Evolutionary conservation across 78 protist genomes (phyloP).

Genomic region (slime mould (Dictyostelium discoideum)): DNA sequence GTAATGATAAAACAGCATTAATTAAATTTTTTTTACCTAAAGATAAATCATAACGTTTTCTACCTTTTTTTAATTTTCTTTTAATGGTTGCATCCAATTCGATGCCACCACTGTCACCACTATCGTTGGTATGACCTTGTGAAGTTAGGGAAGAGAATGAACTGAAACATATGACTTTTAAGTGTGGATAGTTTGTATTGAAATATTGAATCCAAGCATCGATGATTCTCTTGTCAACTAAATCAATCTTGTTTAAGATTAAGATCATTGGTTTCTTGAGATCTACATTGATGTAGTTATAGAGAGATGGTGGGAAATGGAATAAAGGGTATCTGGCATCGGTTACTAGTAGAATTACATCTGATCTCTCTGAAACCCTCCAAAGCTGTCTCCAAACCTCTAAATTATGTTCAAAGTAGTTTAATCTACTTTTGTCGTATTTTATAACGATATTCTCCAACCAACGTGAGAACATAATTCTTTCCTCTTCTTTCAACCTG

Average conservation of each 20-base stretch:
- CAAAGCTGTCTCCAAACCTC: conserved; percentile 95
- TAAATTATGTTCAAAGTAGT: conserved; percentile 93
- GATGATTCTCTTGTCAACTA: conserved; percentile 66
- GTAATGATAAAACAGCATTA: conserved; percentile 23
- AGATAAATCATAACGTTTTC: conserved; percentile 65
- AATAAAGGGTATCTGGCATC: conserved; percentile 92
- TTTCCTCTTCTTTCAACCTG: conserved; percentile 71
- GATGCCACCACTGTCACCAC: background rate
- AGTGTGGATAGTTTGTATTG: background rate
- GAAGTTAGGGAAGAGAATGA: conserved; percentile 13
- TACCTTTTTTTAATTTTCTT: conserved; percentile 63
- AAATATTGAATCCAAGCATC: conserved; percentile 84
- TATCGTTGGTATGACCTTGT: background rate
- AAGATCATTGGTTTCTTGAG: conserved; percentile 85
- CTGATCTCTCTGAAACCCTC: conserved; percentile 89
- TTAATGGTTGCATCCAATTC: background rate
- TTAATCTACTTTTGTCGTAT: conserved; percentile 41
- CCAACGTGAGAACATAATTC: conserved; percentile 55
- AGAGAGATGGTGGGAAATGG: conserved; percentile 89
- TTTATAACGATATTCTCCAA: conserved; percentile 1
- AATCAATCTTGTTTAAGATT: conserved; percentile 89
- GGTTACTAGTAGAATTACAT: conserved; percentile 85
- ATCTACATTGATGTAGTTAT: conserved; percentile 53
- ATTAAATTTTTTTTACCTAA: conserved; percentile 42
- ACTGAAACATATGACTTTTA: conserved; percentile 36